Evolutionary conservation across 2,329 filamentous ascomycete genomes (phyloP).

Genomic region (Plenodomus biglobosus): DNA sequence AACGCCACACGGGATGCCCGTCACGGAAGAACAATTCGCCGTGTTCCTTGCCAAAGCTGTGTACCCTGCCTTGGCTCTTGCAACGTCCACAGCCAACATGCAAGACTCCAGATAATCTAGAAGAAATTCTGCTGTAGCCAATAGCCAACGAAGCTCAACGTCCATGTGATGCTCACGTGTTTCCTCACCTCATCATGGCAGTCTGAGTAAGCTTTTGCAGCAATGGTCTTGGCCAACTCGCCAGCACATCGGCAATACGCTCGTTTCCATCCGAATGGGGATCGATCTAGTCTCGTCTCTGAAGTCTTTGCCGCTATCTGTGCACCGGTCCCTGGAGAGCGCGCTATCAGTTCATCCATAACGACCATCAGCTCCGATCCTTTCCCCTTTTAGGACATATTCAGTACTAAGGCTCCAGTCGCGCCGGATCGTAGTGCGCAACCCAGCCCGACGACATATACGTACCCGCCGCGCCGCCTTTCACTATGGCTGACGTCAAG

Average conservation of each 20-base stretch:
- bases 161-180: background rate
- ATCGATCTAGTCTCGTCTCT: background rate
- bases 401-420: background rate
- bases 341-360: slow-evolving; percentile 13
- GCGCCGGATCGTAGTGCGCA: background rate
- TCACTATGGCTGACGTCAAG: slow-evolving; percentile 32
- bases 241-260: background rate
- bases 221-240: background rate
- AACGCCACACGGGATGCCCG: slow-evolving; percentile 7
- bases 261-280: background rate
- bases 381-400: background rate
- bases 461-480: background rate
- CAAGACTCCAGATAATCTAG: too few relatives aligned
- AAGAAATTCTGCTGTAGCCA: too few relatives aligned
- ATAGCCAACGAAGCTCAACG: too few relatives aligned
- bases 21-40: slow-evolving; percentile 12
- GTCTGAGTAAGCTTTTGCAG: background rate
- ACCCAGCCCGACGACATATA: background rate
- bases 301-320: background rate
- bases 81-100: too few relatives aligned
- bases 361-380: slow-evolving; percentile 8
- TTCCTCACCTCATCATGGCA: background rate
- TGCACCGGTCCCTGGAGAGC: slow-evolving; percentile 4
- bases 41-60: background rate
- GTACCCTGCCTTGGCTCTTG: too few relatives aligned